These are phyloP conservation scores for Trichoderma orchidacearum DNA, from an alignment of 495 filamentous ascomycete species.

Conservation along the genomic window DNA sequence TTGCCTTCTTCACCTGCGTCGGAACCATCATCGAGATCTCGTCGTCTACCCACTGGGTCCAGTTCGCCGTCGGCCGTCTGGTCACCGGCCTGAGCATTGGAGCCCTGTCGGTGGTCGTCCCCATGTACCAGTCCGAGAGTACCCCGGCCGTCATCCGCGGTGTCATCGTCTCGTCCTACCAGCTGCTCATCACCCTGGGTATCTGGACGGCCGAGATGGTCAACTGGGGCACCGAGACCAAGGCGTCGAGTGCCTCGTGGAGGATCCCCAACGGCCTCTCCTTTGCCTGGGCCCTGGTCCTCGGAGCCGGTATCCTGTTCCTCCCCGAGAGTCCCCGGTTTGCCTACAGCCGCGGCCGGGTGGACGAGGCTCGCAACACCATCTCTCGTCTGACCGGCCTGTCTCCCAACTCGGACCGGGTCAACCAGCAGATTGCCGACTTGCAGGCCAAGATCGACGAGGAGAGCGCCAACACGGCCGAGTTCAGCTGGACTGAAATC, in stretches of 20 bases:
- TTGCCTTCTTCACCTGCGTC: conserved; percentile 50
- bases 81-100: conserved; percentile 60
- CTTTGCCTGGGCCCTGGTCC: conserved; percentile 62
- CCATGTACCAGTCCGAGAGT: conserved; percentile 63
- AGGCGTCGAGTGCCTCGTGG: conserved; percentile 47
- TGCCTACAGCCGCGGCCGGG: conserved; percentile 50
- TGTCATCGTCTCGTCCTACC: conserved; percentile 58
- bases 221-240: conserved; percentile 58
- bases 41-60: conserved; percentile 32
- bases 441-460: conserved; percentile 54
- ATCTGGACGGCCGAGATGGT: conserved; percentile 73
- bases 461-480: conserved; percentile 45
- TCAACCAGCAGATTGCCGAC: conserved; percentile 56
- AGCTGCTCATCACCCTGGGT: conserved; percentile 77
- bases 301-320: conserved; percentile 55
- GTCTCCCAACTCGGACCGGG: conserved; percentile 42
- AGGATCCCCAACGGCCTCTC: conserved; percentile 70
- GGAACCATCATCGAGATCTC: conserved; percentile 57
- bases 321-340: conserved; percentile 62
- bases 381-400: conserved; percentile 64
- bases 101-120: conserved; percentile 54
- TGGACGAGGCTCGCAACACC: conserved; percentile 51
- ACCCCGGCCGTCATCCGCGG: conserved; percentile 52
- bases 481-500: conserved; percentile 49
- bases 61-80: conserved; percentile 39